Evolutionary conservation across 257 asterid genomes (phyloP).

Genomic region (Solanum lignicaule): DNA sequence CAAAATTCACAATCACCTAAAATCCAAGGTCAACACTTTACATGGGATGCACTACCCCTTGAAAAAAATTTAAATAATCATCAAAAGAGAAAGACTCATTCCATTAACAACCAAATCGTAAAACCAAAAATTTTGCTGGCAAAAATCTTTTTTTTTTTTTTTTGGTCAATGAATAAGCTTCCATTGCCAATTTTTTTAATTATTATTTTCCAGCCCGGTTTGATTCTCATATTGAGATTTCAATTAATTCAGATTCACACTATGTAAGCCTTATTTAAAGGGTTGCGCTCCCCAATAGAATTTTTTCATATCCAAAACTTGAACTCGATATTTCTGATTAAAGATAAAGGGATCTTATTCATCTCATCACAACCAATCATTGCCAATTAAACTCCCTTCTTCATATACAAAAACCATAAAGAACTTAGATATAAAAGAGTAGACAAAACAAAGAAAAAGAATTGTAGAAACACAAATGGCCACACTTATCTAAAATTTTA

Average conservation of each 20-base stretch:
- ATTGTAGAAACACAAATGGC: not conserved
- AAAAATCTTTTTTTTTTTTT: not conserved
- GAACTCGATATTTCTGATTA: not conserved
- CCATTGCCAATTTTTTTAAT: not conserved
- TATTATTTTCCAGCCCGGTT: not conserved
- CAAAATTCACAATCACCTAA: not conserved
- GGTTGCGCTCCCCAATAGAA: not conserved
- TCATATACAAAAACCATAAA: not conserved
- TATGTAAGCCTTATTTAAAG: not conserved
- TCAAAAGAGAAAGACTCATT: not conserved
- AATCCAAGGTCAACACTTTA: not conserved
- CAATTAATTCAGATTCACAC: not conserved
- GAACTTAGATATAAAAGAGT: not conserved
- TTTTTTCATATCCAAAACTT: not conserved
- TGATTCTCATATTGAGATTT: not conserved
- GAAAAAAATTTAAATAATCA: not conserved
- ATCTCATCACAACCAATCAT: not conserved
- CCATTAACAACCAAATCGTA: not conserved
- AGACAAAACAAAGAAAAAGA: not conserved
- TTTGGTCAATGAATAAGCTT: not conserved
- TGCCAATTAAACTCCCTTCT: not conserved
- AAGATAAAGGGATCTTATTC: not conserved
- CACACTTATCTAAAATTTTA: not conserved
- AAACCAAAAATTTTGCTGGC: not conserved
- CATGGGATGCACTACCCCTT: conserved; percentile 3